Conservation (phyloP, 2,329 filamentous ascomycete genomes). For the Annulohypoxylon truncatum region DNA sequence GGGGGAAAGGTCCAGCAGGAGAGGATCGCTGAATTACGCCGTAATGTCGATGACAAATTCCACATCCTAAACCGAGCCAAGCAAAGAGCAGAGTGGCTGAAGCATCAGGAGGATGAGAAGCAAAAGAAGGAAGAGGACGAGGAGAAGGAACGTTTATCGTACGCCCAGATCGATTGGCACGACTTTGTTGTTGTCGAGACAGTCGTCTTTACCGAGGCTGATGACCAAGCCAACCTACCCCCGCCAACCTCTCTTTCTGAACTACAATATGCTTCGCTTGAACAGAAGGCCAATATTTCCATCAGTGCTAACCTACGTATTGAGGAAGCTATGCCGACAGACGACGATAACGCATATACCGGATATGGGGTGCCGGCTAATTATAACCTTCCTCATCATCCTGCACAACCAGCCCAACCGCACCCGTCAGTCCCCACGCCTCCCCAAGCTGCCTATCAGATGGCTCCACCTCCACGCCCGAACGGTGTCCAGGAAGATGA, state of each 20-base stretch:
- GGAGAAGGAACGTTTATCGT: conserved; percentile 79
- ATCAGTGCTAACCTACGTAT: conserved; percentile 85
- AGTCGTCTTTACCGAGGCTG: conserved; percentile 88
- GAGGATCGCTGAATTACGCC: conserved; percentile 77
- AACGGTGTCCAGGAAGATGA: conserved; percentile 67
- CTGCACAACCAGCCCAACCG: conserved; percentile 55
- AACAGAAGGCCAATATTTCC: conserved; percentile 93
- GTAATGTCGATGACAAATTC: conserved; percentile 82
- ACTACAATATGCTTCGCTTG: conserved; percentile 91
- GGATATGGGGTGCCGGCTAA: conserved; percentile 56
- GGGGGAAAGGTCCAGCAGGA: conserved; percentile 77
- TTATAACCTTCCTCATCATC: conserved; percentile 58
- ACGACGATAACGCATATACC: conserved; percentile 72
- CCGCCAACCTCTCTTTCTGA: conserved; percentile 91
- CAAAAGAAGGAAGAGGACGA: conserved; percentile 89
- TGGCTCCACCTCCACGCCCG: conserved; percentile 49
- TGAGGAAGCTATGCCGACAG: conserved; percentile 93
- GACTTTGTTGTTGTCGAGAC: conserved; percentile 97
- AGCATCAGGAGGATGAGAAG: conserved; percentile 85
- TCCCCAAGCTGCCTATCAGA: conserved; percentile 49
- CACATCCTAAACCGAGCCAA: conserved; percentile 83
- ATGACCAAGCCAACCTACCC: conserved; percentile 87
- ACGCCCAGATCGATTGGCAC: conserved; percentile 96
- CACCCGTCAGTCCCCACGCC: conserved; percentile 54
- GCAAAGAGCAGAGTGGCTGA: conserved; percentile 87